Conservation (phyloP, 1,284 basidiomycete genomes). For the Lentinula novae-zelandiae region DNA sequence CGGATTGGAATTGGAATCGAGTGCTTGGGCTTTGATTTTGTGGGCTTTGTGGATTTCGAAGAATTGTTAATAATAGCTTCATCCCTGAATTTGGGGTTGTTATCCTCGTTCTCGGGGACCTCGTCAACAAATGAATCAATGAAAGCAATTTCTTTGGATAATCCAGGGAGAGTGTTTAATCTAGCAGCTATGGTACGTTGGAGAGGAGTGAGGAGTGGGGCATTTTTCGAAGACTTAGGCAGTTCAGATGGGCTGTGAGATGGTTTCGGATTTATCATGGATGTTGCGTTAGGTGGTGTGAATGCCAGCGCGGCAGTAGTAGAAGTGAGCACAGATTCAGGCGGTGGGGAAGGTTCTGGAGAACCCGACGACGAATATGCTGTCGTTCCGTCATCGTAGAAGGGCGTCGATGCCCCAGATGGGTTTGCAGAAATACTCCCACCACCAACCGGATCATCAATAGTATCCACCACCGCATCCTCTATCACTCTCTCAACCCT, state of each 20-base stretch:
- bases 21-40: neutral
- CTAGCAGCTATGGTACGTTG: constrained; percentile 45
- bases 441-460: constrained; percentile 24
- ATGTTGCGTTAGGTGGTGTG: too few relatives aligned
- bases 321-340: too few relatives aligned
- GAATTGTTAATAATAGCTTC: neutral
- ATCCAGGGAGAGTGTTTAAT: constrained; percentile 61
- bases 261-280: too few relatives aligned
- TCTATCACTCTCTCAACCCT: constrained; percentile 50
- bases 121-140: constrained; percentile 31
- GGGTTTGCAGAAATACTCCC: neutral
- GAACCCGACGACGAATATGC: neutral
- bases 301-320: too few relatives aligned
- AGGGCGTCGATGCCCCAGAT: neutral
- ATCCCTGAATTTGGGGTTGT: too few relatives aligned
- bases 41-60: neutral
- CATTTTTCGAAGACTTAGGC: neutral
- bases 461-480: constrained; percentile 44
- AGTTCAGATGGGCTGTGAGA: too few relatives aligned
- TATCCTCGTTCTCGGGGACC: neutral
- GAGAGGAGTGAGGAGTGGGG: constrained; percentile 37
- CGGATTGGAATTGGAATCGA: constrained; percentile 24
- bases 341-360: neutral
- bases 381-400: neutral
- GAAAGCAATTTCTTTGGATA: constrained; percentile 66